Conservation (phyloP, 176 grass and related monocot species). For the Stipa capillata region DNA sequence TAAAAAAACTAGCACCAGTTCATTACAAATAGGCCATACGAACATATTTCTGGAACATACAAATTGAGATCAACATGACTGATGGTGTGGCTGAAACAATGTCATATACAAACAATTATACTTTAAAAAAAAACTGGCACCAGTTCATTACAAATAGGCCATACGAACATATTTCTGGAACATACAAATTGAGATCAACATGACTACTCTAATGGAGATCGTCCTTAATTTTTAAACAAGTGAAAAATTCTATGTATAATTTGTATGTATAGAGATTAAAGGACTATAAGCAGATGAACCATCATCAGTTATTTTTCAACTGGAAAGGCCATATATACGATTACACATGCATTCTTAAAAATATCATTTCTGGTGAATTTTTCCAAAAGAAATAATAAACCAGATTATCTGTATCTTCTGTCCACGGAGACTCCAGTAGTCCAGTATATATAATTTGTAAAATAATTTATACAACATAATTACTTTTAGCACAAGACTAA, state of each 20-base stretch:
- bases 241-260: background rate
- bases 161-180: slow-evolving; percentile 9
- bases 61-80: slow-evolving; percentile 47
- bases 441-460: background rate
- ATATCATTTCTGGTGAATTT: background rate
- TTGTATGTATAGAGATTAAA: background rate
- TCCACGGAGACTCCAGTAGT: background rate
- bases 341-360: background rate
- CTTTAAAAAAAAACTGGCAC: background rate
- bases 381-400: background rate
- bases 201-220: background rate
- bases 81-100: slow-evolving; percentile 82
- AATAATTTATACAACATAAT: background rate
- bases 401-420: background rate
- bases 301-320: background rate
- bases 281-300: slow-evolving; percentile 4
- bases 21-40: background rate
- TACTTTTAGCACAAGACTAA: slow-evolving; percentile 12
- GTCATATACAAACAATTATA: slow-evolving; percentile 16
- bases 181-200: slow-evolving; percentile 4
- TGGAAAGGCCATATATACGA: background rate
- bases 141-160: background rate
- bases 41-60: slow-evolving; percentile 5
- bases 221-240: background rate
- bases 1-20: background rate